Conservation (phyloP, 2,329 filamentous ascomycete species). For the Fusarium staphyleae region DNA sequence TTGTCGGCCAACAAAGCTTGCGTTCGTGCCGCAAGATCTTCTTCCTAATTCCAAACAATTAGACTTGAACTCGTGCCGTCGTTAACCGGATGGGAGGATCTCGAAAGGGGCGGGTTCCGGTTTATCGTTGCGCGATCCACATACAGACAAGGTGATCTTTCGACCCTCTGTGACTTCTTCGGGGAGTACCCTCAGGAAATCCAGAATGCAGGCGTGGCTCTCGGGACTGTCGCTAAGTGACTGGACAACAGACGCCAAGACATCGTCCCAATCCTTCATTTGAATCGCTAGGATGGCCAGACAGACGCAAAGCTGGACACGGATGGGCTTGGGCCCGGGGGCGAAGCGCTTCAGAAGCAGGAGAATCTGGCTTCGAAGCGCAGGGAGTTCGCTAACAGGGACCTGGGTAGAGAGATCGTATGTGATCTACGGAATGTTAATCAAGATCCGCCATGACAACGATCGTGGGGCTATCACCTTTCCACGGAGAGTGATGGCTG, state of each 20-base stretch:
- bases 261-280: slow-evolving; percentile 95
- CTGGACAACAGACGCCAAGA: slow-evolving; percentile 80
- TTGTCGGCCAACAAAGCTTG: slow-evolving; percentile 91
- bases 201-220: slow-evolving; percentile 86
- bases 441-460: not conserved
- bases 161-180: slow-evolving; percentile 99
- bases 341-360: slow-evolving; percentile 82
- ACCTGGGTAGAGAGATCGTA: slow-evolving; percentile 92
- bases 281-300: slow-evolving; percentile 94
- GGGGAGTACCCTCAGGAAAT: slow-evolving; percentile 95
- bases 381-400: slow-evolving; percentile 73
- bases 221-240: slow-evolving; percentile 78
- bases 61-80: slow-evolving; percentile 48
- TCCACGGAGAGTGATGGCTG: slow-evolving; percentile 95
- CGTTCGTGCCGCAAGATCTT: slow-evolving; percentile 87
- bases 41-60: slow-evolving; percentile 75
- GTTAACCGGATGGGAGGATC: slow-evolving; percentile 47
- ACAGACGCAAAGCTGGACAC: slow-evolving; percentile 93
- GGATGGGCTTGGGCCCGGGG: slow-evolving; percentile 80
- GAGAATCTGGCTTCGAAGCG: slow-evolving; percentile 84
- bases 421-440: slow-evolving; percentile 73
- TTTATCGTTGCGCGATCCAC: slow-evolving; percentile 69
- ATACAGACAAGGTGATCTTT: slow-evolving; percentile 98
- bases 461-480: slow-evolving; percentile 68
- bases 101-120: slow-evolving; percentile 44